Evolutionary conservation across 306 rosid species (phyloP).

Genomic region (Vicia villosa): DNA sequence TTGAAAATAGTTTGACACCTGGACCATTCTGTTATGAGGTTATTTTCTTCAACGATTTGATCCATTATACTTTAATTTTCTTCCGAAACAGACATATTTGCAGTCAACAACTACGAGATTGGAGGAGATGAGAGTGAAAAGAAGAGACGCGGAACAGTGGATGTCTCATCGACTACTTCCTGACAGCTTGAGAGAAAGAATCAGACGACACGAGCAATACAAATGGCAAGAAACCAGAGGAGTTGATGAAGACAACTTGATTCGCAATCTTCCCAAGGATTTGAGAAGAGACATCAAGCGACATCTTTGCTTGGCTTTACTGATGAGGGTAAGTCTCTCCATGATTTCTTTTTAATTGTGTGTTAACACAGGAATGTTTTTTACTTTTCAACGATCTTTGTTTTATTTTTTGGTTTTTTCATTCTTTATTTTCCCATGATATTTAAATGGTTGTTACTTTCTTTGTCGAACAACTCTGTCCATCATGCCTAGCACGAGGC

Average conservation of each 20-base stretch:
- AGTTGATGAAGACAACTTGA: constrained; percentile 80
- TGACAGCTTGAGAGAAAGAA: constrained; percentile 76
- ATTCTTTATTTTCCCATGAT: not conserved
- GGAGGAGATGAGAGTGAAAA: constrained; percentile 96
- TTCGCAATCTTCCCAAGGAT: constrained; percentile 87
- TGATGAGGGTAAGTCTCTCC: constrained; percentile 71
- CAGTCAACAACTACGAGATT: constrained; percentile 86
- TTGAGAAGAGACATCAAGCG: constrained; percentile 94
- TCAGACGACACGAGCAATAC: constrained; percentile 91
- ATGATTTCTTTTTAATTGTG: not conserved
- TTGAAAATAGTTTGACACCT: too few relatives aligned
- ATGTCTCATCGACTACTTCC: constrained; percentile 96
- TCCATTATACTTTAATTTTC: constrained; percentile 26
- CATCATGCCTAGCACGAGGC: constrained; percentile 6
- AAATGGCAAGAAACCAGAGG: constrained; percentile 99
- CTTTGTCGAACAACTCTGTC: not conserved
- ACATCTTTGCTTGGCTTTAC: constrained; percentile 91
- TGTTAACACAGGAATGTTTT: not conserved
- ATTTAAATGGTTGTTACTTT: constrained; percentile 1
- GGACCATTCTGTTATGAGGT: too few relatives aligned
- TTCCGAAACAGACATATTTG: constrained; percentile 74
- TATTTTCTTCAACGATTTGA: constrained; percentile 34
- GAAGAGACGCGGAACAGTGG: constrained; percentile 99
- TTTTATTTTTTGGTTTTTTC: not conserved
- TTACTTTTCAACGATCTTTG: not conserved